phyloP scores from a whole-genome alignment of 257 asterid genomes.

The Jacaranda mimosifolia region DNA sequence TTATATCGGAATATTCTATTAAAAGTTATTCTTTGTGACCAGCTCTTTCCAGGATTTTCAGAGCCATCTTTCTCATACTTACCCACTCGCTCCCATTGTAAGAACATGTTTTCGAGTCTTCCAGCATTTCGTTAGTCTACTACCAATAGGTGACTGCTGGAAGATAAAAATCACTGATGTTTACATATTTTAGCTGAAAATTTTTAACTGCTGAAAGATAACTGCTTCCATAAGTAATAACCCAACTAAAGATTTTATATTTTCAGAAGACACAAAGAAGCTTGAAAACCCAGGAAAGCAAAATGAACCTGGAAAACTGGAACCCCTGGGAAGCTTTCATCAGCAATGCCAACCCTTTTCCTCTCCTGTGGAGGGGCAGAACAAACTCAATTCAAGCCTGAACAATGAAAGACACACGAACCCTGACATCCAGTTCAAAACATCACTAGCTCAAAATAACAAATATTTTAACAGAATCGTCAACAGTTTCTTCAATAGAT shows the following conservation, averaged over 20 bases:
- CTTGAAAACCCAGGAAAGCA: constrained; percentile 6
- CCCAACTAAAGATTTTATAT: background rate
- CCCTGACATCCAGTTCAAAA: too few species aligned
- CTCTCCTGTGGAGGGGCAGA: constrained; percentile 60
- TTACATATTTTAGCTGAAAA: background rate
- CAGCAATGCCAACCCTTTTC: constrained; percentile 57
- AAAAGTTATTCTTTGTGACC: too few species aligned
- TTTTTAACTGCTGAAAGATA: background rate
- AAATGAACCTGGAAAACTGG: constrained; percentile 89
- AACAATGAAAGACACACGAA: background rate
- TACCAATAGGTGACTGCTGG: constrained; percentile 3
- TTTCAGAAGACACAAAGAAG: constrained; percentile 24
- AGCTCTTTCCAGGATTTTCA: too few species aligned
- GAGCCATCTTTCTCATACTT: too few species aligned
- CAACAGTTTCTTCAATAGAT: constrained; percentile 6
- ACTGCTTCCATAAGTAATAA: background rate
- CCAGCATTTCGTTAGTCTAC: background rate
- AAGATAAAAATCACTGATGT: constrained; percentile 5
- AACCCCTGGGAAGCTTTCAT: constrained; percentile 79
- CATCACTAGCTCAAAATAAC: too few species aligned
- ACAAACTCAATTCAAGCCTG: constrained; percentile 4
- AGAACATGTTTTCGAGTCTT: background rate
- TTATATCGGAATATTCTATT: too few species aligned
- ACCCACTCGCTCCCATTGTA: background rate
- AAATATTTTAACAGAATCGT: constrained; percentile 15